A percentile compares a stretch with the other conserved stretches of the same genome.
These are phyloP conservation scores for Flaveria brownii DNA, from an alignment of 129 eudicot species.

Conservation along the genomic window DNA sequence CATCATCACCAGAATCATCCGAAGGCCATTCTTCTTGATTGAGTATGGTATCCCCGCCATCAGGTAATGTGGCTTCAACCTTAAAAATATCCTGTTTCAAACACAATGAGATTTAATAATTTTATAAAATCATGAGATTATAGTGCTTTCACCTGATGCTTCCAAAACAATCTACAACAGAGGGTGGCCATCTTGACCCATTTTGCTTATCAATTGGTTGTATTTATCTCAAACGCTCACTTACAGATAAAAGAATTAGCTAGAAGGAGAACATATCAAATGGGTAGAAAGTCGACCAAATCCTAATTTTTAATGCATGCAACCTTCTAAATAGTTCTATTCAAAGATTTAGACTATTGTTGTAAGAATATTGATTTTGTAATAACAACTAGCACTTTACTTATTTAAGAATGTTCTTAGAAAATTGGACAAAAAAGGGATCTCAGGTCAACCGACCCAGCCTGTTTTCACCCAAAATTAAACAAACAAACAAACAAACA, in stretches of 20 bases:
- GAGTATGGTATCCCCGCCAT: constrained; percentile 51
- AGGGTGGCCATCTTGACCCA: background rate
- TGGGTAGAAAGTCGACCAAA: background rate
- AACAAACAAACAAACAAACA: too few relatives aligned
- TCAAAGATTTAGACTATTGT: background rate
- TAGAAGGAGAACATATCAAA: background rate
- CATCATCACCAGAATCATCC: constrained; percentile 93
- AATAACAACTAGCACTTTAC: background rate
- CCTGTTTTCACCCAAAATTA: background rate
- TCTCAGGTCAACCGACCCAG: background rate
- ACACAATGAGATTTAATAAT: constrained; percentile 16
- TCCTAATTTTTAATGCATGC: background rate
- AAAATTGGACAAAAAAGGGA: background rate
- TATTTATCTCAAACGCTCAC: background rate
- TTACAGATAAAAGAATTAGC: background rate
- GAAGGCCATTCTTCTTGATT: constrained; percentile 91
- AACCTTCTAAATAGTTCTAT: background rate
- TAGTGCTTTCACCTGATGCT: background rate
- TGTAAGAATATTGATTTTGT: background rate
- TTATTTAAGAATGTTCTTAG: background rate
- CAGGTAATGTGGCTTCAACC: constrained; percentile 81
- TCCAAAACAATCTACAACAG: background rate
- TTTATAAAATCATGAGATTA: constrained; percentile 2
- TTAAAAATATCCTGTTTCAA: constrained; percentile 75
- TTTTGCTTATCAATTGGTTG: background rate